Evolutionary conservation across 116 monocot genomes (phyloP), one percentile per base, ranked within the genome.

Genomic region (Phalaenopsis hybrid): DNA sequence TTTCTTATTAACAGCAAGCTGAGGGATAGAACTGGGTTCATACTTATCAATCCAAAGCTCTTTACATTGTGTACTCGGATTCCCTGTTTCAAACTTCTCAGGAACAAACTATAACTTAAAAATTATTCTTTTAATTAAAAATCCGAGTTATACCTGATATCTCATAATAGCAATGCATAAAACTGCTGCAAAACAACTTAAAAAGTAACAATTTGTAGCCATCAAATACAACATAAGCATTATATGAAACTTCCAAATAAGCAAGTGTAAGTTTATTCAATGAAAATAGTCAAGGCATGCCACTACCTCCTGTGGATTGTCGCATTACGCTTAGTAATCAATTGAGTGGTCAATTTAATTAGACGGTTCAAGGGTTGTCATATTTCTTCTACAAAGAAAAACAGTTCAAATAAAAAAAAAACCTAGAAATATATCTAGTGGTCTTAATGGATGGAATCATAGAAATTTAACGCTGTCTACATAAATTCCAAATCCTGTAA

Each of bases 1-100:
- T 87, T 94, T 97, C 82, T 92, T 97, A 74, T 97, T 91, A 58
- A 97, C 86, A 46, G 94, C 90, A 81, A 97, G 93, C 57, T 94
- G 89, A 5, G 82, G 79, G 4, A 85, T 70, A 8, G 89, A 89
- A 81, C 31, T 78, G 10, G 97, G 97, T 80, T 86, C 90, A 85
- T 94, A 76, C 78, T 91, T 94, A 51, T 97, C 94, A 61, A 91
- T 80, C 97, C 97, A 97, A 41, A 90, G 86, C 89, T 91, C 89
- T 21, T 92, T 91, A 1, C 17, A 45, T 50, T 80, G 67, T 25
- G 63, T 76, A 37, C 50, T 58, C 63, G 74, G 55, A 52, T 74
- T 84, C 74, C 89, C 90, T 89, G 88, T 81, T 78, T 20, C 51
- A 85, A 81, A 49, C 37, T 77, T 73, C 70, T 52, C 52, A 78